phyloP scores from a whole-genome alignment of 768 basidiomycete species.

The Kwoniella mangroviensis region DNA sequence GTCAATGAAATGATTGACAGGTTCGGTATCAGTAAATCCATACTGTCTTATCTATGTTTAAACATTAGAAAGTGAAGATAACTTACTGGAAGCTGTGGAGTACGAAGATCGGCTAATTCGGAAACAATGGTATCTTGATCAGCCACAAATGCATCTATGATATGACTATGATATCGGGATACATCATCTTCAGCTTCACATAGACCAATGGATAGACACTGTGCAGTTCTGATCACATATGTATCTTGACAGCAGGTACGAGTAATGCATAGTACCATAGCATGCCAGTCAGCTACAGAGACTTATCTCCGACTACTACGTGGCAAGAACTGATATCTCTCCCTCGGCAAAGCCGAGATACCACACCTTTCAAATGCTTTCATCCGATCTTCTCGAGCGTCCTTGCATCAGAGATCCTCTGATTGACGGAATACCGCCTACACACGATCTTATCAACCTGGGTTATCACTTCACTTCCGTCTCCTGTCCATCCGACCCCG shows the following conservation, averaged over 20 bases:
- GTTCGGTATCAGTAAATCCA: background rate
- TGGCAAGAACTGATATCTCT: too few relatives aligned
- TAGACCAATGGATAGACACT: background rate
- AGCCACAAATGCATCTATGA: background rate
- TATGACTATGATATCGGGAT: background rate
- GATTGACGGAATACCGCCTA: background rate
- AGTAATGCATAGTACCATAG: too few relatives aligned
- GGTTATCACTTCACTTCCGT: background rate
- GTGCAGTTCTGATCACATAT: too few relatives aligned
- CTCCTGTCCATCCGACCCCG: constrained; percentile 1
- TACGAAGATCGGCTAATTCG: background rate
- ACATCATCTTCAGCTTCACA: background rate
- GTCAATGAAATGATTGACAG: background rate
- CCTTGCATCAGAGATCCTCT: too few relatives aligned
- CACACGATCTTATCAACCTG: background rate
- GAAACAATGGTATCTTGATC: background rate
- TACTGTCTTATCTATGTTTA: background rate
- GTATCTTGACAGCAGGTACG: too few relatives aligned
- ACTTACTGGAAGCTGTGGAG: background rate
- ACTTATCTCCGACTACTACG: too few relatives aligned
- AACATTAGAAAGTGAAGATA: background rate
- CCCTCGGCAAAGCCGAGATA: too few relatives aligned
- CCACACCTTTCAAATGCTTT: too few relatives aligned
- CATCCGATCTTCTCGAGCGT: too few relatives aligned
- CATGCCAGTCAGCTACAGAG: too few relatives aligned